Conservation (phyloP, 108 stramenopile species). For the Cyclotella sp. region DNA sequence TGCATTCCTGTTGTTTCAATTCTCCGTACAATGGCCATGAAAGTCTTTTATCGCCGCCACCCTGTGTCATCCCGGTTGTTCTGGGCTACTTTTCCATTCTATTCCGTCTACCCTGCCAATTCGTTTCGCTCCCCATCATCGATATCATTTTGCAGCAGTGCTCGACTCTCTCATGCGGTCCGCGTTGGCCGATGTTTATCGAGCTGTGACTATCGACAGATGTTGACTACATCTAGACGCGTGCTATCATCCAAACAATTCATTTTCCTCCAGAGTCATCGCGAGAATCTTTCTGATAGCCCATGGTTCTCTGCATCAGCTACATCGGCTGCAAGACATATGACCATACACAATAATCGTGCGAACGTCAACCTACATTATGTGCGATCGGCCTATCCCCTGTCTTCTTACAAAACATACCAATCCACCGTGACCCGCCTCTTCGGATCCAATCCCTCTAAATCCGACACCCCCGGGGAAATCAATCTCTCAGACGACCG, state of each 20-base stretch:
- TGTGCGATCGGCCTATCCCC: not conserved
- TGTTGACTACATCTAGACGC: too few species aligned
- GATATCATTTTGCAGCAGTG: not conserved
- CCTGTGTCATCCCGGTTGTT: not conserved
- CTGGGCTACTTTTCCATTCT: conserved; percentile 3
- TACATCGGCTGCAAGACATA: not conserved
- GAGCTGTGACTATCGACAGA: too few species aligned
- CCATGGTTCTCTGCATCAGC: not conserved
- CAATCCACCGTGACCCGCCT: conserved; percentile 21
- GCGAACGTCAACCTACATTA: not conserved
- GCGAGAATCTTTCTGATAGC: not conserved
- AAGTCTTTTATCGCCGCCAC: not conserved
- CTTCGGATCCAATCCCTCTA: conserved; percentile 41
- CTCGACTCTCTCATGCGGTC: too few species aligned
- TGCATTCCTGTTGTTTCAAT: too few species aligned
- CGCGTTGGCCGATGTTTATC: too few species aligned
- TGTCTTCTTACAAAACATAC: not conserved
- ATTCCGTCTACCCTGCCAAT: not conserved
- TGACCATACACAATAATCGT: not conserved
- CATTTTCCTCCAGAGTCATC: too few species aligned
- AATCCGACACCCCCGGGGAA: conserved; percentile 22
- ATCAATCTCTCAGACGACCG: conserved; percentile 47
- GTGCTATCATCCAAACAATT: too few species aligned
- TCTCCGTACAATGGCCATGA: not conserved
- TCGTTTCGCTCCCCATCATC: not conserved